Evolutionary conservation across 192 early-diverging fungal genomes (phyloP).

Genomic region (Entomortierella chlamydospora): DNA sequence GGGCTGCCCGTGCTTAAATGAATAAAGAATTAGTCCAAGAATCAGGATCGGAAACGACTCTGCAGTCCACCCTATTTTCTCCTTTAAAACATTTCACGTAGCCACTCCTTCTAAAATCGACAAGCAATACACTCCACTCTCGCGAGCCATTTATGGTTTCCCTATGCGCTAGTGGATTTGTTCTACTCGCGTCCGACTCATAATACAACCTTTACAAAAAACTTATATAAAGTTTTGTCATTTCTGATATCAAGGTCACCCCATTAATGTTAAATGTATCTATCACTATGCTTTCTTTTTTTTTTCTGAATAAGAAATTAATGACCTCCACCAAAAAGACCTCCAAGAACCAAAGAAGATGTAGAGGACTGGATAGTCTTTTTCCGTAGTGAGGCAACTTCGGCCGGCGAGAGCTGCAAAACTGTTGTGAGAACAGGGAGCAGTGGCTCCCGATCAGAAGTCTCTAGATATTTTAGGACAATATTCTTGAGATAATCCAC

Average conservation of each 20-base stretch:
- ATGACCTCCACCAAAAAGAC: constrained; percentile 41
- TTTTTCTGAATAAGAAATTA: constrained; percentile 2
- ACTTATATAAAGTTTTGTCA: background rate
- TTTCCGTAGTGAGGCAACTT: constrained; percentile 46
- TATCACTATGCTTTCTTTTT: background rate
- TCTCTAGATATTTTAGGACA: constrained; percentile 71
- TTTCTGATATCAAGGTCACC: background rate
- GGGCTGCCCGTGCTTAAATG: constrained; percentile 35
- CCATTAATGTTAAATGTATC: background rate
- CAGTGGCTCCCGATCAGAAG: constrained; percentile 59
- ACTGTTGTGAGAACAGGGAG: constrained; percentile 58
- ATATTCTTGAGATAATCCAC: constrained; percentile 80
- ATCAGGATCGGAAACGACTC: background rate
- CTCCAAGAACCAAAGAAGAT: constrained; percentile 36
- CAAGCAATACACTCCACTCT: background rate
- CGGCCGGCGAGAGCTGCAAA: constrained; percentile 58
- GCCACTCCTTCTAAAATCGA: no score
- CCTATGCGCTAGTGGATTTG: background rate
- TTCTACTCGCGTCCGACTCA: background rate
- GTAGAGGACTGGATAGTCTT: constrained; percentile 32
- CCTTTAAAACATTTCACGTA: no score
- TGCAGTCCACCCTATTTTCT: no score
- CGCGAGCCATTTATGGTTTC: background rate
- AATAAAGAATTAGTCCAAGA: background rate
- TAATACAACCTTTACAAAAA: background rate